phyloP scores from a whole-genome alignment of 768 basidiomycete species.

The Rossbeevera mucosa region DNA sequence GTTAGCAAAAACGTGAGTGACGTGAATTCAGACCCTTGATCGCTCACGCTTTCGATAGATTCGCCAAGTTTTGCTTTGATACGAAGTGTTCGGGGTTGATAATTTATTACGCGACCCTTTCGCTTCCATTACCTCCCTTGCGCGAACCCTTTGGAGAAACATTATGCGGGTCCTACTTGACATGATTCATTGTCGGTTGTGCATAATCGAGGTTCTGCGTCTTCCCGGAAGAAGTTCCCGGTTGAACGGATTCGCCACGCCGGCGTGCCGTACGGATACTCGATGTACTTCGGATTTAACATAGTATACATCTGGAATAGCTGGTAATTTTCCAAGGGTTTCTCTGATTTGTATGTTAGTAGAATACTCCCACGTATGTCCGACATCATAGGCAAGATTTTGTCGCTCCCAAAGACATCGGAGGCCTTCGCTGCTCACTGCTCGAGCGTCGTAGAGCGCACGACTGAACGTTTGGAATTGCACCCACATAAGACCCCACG shows the following conservation, averaged over 20 bases:
- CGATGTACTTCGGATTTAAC: not conserved
- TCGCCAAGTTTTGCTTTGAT: slow-evolving; percentile 48
- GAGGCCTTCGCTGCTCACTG: slow-evolving; percentile 44
- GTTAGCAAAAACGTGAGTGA: slow-evolving; percentile 67
- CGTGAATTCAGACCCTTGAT: not conserved
- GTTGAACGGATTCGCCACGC: slow-evolving; percentile 5
- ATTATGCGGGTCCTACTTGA: not conserved
- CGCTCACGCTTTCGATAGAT: slow-evolving; percentile 33
- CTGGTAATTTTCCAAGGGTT: no score
- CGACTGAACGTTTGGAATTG: slow-evolving; percentile 45
- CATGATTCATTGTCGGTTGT: not conserved
- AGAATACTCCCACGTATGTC: slow-evolving; percentile 27
- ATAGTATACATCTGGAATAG: not conserved
- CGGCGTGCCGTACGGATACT: not conserved
- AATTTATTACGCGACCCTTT: not conserved
- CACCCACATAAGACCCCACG: slow-evolving; percentile 67
- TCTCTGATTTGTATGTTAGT: no score
- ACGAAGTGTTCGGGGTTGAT: not conserved
- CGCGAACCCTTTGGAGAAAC: not conserved
- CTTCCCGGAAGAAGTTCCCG: not conserved
- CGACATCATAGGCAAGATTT: slow-evolving; percentile 34
- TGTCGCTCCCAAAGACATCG: slow-evolving; percentile 50
- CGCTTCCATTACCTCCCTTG: not conserved
- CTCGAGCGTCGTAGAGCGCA: slow-evolving; percentile 33
- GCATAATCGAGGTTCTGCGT: not conserved